Conservation (phyloP, 257 asterid species). For the Ocimum tenuiflorum region DNA sequence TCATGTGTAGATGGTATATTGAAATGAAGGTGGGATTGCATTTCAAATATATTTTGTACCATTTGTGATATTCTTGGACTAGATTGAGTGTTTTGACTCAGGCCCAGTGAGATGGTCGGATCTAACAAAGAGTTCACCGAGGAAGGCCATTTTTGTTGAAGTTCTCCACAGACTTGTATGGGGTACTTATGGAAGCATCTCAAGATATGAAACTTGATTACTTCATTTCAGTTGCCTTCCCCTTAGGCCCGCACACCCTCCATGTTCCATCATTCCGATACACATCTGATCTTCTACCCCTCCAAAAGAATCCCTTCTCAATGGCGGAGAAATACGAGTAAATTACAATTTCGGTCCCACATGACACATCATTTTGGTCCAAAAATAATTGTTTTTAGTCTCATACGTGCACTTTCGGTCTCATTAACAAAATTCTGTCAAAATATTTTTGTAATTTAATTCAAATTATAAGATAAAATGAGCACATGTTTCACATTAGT, state of each 20-base stretch:
- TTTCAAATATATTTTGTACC: background rate
- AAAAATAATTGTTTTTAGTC: too few relatives aligned
- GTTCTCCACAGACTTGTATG: conserved; percentile 32
- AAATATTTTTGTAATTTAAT: too few relatives aligned
- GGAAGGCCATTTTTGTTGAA: conserved; percentile 64
- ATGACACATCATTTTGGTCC: too few relatives aligned
- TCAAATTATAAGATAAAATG: too few relatives aligned
- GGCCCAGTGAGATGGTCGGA: conserved; percentile 78
- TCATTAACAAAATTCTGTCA: too few relatives aligned
- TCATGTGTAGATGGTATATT: background rate
- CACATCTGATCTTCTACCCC: too few relatives aligned
- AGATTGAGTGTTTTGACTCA: conserved; percentile 21
- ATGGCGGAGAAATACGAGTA: too few relatives aligned
- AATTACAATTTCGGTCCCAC: too few relatives aligned
- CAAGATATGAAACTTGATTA: conserved; percentile 50
- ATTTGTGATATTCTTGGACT: background rate
- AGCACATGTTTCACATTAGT: too few relatives aligned
- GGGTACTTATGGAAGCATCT: conserved; percentile 44
- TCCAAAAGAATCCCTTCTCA: too few relatives aligned
- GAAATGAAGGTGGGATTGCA: background rate
- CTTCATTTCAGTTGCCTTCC: conserved; percentile 41
- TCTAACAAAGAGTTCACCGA: conserved; percentile 68
- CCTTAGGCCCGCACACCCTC: conserved; percentile 21
- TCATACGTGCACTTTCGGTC: too few relatives aligned
- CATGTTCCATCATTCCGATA: too few relatives aligned